Percentiles rank a stretch among this genome's conserved stretches.
Conservation (phyloP, 1,284 basidiomycete genomes). For the Xerocomus minutiporus region DNA sequence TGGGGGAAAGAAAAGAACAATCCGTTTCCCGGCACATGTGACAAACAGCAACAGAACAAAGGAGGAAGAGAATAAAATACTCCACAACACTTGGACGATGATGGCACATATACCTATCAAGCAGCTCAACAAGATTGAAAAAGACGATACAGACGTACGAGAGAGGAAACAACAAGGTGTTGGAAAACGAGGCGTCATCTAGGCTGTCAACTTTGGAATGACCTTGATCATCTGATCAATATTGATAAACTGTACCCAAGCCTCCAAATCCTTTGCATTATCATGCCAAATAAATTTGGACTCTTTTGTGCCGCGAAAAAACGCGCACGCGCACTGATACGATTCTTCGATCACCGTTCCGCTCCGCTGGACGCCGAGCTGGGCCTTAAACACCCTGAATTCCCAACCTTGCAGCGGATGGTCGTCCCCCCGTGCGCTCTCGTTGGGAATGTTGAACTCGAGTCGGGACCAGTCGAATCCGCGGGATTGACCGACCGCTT, state of each 20-base stretch:
- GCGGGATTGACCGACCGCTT: constrained; percentile 71
- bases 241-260: constrained; percentile 77
- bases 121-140: neutral
- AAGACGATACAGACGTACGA: neutral
- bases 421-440: constrained; percentile 59
- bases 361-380: constrained; percentile 57
- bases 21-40: neutral
- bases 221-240: constrained; percentile 76
- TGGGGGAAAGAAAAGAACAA: neutral
- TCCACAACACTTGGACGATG: neutral
- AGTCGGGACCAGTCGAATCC: constrained; percentile 77
- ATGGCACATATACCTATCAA: neutral
- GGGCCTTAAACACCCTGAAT: constrained; percentile 72
- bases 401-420: constrained; percentile 72
- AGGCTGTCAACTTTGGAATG: constrained; percentile 65
- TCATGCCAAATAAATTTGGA: constrained; percentile 70
- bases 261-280: constrained; percentile 58
- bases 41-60: neutral
- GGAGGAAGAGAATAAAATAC: neutral
- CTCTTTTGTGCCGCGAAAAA: constrained; percentile 62
- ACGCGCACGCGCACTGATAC: constrained; percentile 71
- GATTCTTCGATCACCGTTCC: constrained; percentile 54
- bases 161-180: neutral
- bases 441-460: constrained; percentile 67
- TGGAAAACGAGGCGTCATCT: constrained; percentile 8